These are phyloP conservation scores for Sporobolus alterniflorus DNA, from an alignment of 202 grass and related monocot species.

Conservation along the genomic window DNA sequence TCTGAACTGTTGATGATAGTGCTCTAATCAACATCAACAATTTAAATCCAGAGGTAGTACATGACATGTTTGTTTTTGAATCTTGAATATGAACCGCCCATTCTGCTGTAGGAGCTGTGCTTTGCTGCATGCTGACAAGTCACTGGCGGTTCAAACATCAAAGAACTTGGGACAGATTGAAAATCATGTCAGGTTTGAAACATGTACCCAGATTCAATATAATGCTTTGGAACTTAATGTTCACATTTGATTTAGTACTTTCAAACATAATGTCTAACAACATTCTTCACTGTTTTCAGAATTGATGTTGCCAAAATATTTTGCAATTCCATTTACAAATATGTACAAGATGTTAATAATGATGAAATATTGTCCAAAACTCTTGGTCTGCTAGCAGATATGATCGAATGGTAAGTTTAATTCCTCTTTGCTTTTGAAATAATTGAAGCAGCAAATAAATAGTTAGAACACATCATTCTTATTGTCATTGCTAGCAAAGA, in stretches of 20 bases:
- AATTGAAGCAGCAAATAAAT: conserved; percentile 2
- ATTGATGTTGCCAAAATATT: conserved; percentile 82
- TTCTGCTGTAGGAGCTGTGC: conserved; percentile 42
- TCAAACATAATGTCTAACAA: conserved; percentile 23
- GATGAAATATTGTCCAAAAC: conserved; percentile 65
- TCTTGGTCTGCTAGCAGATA: conserved; percentile 68
- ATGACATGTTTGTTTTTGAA: conserved; percentile 13
- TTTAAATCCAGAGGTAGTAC: too few relatives aligned
- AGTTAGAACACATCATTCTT: not conserved
- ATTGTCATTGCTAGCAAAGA: not conserved
- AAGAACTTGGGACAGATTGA: conserved; percentile 53
- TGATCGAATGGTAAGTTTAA: conserved; percentile 83
- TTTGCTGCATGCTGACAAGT: conserved; percentile 64
- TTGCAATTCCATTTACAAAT: conserved; percentile 75
- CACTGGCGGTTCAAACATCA: conserved; percentile 51
- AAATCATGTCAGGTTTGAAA: conserved; percentile 70
- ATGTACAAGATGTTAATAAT: conserved; percentile 63
- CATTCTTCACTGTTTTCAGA: conserved; percentile 53
- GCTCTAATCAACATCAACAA: too few relatives aligned
- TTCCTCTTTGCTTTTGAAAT: conserved; percentile 6
- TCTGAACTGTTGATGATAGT: too few relatives aligned
- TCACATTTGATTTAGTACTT: not conserved
- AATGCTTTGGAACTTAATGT: not conserved
- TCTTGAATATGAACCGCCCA: conserved; percentile 5
- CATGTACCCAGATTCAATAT: conserved; percentile 17